These are phyloP conservation scores for Effrenium voratum DNA, from an alignment of 73 alveolate species.

Conservation along the genomic window DNA sequence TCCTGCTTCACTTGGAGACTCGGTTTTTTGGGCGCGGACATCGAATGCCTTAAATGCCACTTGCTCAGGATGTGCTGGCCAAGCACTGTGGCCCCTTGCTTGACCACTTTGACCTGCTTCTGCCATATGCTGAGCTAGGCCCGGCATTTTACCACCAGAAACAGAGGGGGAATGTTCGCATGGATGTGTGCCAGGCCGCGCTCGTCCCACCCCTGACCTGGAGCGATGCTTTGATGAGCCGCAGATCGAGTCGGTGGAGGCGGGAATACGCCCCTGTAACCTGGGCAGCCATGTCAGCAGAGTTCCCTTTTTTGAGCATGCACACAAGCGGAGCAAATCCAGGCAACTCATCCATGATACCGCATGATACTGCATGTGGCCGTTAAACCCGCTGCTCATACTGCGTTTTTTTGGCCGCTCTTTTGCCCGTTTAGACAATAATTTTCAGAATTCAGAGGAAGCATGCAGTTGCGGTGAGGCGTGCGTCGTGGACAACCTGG, in stretches of 20 bases:
- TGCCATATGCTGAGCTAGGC: constrained; percentile 87
- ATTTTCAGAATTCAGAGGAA: neutral
- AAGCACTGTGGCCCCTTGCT: constrained; percentile 81
- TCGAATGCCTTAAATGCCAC: neutral
- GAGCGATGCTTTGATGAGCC: constrained; percentile 88
- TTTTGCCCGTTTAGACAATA: too few species aligned
- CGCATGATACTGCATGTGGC: too few species aligned
- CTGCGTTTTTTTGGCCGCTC: too few species aligned
- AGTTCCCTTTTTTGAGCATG: too few species aligned
- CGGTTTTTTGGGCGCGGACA: too few species aligned
- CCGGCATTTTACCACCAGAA: neutral
- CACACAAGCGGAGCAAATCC: too few species aligned
- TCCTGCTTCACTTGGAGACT: constrained; percentile 73
- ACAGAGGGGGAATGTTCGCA: neutral
- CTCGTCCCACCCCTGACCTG: neutral
- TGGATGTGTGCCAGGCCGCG: neutral
- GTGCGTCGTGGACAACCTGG: constrained; percentile 76
- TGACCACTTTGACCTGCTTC: constrained; percentile 83
- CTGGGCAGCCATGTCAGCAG: too few species aligned
- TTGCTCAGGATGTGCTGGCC: constrained; percentile 74
- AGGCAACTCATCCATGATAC: too few species aligned
- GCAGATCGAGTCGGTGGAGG: constrained; percentile 38
- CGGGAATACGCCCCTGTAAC: neutral
- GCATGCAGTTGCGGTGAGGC: neutral
- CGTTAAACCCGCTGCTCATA: too few species aligned